Conservation (phyloP, 139 green algal species). For the Mychonastes homosphaera region DNA sequence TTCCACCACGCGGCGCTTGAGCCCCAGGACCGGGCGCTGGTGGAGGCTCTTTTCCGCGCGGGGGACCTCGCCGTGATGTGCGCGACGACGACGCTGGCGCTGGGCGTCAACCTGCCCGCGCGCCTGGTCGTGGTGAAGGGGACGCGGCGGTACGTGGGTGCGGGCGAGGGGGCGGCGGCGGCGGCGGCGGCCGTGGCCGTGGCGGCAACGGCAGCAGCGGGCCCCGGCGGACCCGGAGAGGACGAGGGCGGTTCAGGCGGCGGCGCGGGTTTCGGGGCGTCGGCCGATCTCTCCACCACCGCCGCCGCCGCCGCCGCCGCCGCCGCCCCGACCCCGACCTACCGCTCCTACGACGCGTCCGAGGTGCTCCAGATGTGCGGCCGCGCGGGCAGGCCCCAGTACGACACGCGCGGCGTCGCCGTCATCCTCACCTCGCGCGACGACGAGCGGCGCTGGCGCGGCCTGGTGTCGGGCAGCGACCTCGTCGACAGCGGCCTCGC, state of each 20-base stretch:
- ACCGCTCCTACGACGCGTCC: too few species aligned
- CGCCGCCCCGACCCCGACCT: too few species aligned
- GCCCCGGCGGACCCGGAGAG: constrained; percentile 12
- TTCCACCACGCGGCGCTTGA: constrained; percentile 79
- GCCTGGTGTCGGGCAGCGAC: too few species aligned
- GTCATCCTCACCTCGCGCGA: constrained; percentile 87
- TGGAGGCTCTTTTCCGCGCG: constrained; percentile 70
- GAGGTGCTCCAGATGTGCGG: constrained; percentile 71
- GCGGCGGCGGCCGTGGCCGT: too few species aligned
- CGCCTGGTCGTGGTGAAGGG: constrained; percentile 87
- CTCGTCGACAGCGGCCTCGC: too few species aligned
- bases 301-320: constrained; percentile 8
- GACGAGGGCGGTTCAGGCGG: not conserved
- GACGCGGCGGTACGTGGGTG: constrained; percentile 30
- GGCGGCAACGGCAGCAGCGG: constrained; percentile 6
- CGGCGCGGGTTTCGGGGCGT: too few species aligned
- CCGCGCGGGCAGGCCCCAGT: constrained; percentile 82
- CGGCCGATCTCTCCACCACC: too few species aligned
- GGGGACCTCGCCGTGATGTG: constrained; percentile 63
- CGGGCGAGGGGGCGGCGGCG: not conserved
- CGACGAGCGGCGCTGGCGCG: too few species aligned
- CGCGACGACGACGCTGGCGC: constrained; percentile 77
- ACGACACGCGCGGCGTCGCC: constrained; percentile 49
- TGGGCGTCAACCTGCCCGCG: constrained; percentile 89
- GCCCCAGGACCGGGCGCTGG: constrained; percentile 40